A percentile compares a stretch with the other conserved stretches of the same genome.
Evolutionary conservation across 495 filamentous ascomycete genomes (phyloP).

Genomic region (Hypoxylon perforatum): DNA sequence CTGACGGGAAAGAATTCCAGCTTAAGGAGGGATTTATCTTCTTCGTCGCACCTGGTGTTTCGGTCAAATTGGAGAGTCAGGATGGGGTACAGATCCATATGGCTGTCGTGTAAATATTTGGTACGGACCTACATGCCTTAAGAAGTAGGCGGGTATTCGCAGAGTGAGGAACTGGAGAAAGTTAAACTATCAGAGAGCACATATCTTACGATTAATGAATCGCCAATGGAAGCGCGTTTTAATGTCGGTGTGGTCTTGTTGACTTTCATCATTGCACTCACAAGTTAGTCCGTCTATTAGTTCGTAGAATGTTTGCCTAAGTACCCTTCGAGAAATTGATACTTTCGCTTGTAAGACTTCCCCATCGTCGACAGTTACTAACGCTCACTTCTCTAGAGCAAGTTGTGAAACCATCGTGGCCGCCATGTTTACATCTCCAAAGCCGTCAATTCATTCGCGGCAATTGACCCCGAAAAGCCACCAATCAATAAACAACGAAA

Average conservation of each 20-base stretch:
- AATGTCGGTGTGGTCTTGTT: background rate
- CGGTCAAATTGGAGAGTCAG: slow-evolving; percentile 60
- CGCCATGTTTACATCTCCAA: background rate
- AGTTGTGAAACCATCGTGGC: too few species aligned
- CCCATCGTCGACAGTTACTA: too few species aligned
- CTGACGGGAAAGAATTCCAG: slow-evolving; percentile 62
- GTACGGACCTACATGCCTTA: too few species aligned
- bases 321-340: too few species aligned
- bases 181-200: background rate
- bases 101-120: slow-evolving; percentile 48
- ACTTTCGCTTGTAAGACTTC: too few species aligned
- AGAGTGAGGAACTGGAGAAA: background rate
- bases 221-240: background rate
- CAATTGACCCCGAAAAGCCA: slow-evolving; percentile 22
- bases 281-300: too few species aligned
- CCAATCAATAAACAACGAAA: slow-evolving; percentile 22
- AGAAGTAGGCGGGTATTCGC: background rate
- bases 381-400: too few species aligned
- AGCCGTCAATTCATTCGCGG: slow-evolving; percentile 25
- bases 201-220: background rate
- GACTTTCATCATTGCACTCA: background rate
- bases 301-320: too few species aligned
- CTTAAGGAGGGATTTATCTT: slow-evolving; percentile 74
- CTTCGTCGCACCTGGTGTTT: slow-evolving; percentile 72
- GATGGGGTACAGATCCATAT: slow-evolving; percentile 66